These are phyloP conservation scores for Lentinula sp. DNA, from an alignment of 768 basidiomycete species.

Conservation along the genomic window DNA sequence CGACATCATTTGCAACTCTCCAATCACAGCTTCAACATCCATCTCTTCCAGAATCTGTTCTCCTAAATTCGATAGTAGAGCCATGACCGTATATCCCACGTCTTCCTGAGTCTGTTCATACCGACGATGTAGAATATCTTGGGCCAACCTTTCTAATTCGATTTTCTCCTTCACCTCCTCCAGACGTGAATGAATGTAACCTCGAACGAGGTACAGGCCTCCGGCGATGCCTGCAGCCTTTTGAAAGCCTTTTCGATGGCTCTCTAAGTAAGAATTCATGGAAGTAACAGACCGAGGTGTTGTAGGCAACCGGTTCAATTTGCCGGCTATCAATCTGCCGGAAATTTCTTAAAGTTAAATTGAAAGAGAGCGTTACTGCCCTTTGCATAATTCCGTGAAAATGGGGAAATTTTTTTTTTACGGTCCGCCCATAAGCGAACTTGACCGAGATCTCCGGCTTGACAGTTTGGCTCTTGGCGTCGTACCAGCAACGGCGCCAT, in stretches of 20 bases:
- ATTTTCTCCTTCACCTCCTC: constrained; percentile 62
- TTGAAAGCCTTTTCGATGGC: neutral
- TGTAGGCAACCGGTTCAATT: neutral
- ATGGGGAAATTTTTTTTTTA: too few species aligned
- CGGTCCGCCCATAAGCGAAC: too few species aligned
- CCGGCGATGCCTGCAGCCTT: constrained; percentile 50
- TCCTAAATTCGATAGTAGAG: constrained; percentile 61
- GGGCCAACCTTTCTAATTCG: constrained; percentile 53
- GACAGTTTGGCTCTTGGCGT: too few species aligned
- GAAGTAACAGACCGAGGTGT: neutral
- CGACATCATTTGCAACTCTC: constrained; percentile 35
- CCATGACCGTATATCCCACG: constrained; percentile 68
- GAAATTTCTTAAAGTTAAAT: neutral
- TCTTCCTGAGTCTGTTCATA: constrained; percentile 78
- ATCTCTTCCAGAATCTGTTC: constrained; percentile 62
- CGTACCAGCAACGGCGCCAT: too few species aligned
- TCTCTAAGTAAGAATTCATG: constrained; percentile 1
- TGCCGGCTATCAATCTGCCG: neutral
- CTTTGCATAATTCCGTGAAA: too few species aligned
- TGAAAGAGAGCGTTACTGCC: neutral
- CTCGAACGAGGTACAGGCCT: constrained; percentile 55
- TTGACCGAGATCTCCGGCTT: too few species aligned
- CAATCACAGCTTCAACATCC: constrained; percentile 70
- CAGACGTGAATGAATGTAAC: constrained; percentile 56
- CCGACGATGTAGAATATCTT: constrained; percentile 58